phyloP scores from a whole-genome alignment of 306 rosid genomes.

The Astragalus membranaceus region DNA sequence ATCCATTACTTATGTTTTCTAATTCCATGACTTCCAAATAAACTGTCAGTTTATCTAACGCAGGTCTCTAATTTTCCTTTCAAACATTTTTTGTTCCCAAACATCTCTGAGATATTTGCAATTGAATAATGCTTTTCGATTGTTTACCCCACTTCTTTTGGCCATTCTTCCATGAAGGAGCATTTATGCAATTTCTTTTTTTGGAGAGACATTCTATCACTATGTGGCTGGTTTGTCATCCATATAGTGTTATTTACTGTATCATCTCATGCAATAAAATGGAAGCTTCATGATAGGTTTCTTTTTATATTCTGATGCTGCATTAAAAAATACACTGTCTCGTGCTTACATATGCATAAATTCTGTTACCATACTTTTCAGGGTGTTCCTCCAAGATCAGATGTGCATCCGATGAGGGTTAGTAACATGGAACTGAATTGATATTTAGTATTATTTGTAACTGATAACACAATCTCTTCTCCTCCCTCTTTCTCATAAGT shows the following conservation, averaged over 20 bases:
- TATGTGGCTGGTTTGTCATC: slow-evolving; percentile 8
- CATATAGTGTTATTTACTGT: slow-evolving; percentile 6
- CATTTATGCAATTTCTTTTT: neutral
- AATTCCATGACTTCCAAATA: neutral
- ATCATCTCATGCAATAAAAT: slow-evolving; percentile 5
- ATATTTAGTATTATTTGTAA: slow-evolving; percentile 7
- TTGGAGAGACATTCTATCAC: neutral
- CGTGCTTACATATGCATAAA: slow-evolving; percentile 10
- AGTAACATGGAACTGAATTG: slow-evolving; percentile 22
- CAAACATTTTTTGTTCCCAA: neutral
- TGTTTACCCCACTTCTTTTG: neutral
- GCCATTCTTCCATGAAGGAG: neutral
- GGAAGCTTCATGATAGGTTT: neutral
- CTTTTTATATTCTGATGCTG: neutral
- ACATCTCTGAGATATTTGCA: neutral
- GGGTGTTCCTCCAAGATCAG: slow-evolving; percentile 98
- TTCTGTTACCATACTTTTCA: slow-evolving; percentile 36
- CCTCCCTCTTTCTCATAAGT: neutral
- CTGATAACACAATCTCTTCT: slow-evolving; percentile 1
- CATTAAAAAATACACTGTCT: neutral
- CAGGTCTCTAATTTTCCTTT: neutral
- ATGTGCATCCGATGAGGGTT: slow-evolving; percentile 99
- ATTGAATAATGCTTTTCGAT: neutral
- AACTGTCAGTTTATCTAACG: neutral
- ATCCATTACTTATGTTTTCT: slow-evolving; percentile 2